Evolutionary conservation across 2,329 filamentous ascomycete genomes (phyloP).

Genomic region (Phoma herbarum): DNA sequence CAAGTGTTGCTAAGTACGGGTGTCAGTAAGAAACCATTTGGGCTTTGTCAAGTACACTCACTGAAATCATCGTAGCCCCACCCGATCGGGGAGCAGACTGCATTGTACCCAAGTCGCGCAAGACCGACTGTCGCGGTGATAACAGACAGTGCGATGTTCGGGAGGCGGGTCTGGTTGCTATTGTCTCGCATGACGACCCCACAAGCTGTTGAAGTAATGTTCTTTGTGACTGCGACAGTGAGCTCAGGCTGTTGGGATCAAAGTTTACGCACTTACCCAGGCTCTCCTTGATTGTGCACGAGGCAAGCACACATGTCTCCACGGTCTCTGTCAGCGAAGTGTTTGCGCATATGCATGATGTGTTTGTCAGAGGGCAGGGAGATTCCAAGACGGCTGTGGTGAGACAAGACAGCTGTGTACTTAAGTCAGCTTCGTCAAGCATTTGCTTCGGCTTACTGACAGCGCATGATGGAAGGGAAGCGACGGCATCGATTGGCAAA

Average conservation of each 20-base stretch:
- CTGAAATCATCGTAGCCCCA: not conserved
- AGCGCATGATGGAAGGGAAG: not conserved
- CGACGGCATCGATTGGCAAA: not conserved
- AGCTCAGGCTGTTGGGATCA: not conserved
- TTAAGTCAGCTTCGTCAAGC: slow-evolving; percentile 1
- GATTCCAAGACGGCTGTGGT: not conserved
- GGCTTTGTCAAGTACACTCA: not conserved
- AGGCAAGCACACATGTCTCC: not conserved
- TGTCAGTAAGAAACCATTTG: not conserved
- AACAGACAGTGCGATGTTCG: not conserved
- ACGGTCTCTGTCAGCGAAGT: not conserved
- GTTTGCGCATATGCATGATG: not conserved
- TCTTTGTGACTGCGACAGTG: not conserved
- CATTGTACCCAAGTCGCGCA: not conserved
- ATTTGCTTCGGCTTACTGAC: not conserved
- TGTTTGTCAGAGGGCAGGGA: not conserved
- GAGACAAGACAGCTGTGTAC: not conserved
- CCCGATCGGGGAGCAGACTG: not conserved
- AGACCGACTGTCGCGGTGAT: not conserved
- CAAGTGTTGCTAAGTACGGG: not conserved
- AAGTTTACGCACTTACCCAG: not conserved
- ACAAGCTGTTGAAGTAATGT: not conserved
- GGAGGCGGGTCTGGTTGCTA: not conserved
- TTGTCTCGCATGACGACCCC: not conserved
- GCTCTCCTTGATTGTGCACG: not conserved